These are phyloP conservation scores for Salvia miltiorrhiza DNA, from an alignment of 257 asterid genomes.

Conservation along the genomic window DNA sequence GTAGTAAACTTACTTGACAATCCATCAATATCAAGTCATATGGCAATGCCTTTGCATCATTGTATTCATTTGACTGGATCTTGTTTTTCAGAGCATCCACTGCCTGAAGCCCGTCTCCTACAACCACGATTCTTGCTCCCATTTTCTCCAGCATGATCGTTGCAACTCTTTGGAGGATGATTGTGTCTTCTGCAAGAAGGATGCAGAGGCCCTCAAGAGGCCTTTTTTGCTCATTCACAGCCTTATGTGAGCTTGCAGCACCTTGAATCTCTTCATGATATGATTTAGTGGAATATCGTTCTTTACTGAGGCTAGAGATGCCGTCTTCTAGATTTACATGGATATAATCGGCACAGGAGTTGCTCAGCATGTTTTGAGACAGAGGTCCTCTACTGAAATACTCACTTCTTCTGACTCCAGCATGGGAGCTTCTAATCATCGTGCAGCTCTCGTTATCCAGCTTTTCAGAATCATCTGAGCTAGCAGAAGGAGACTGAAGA, in stretches of 20 bases:
- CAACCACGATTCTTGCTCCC: constrained; percentile 81
- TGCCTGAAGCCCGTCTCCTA: constrained; percentile 84
- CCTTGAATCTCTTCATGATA: constrained; percentile 18
- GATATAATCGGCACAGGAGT: constrained; percentile 26
- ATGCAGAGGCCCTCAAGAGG: constrained; percentile 62
- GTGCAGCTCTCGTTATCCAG: constrained; percentile 38
- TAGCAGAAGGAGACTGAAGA: constrained; percentile 41
- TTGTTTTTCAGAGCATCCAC: constrained; percentile 54
- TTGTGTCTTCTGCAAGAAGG: constrained; percentile 90
- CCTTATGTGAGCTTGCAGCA: constrained; percentile 21
- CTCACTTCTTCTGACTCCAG: constrained; percentile 14
- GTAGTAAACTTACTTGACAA: constrained; percentile 80
- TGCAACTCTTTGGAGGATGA: constrained; percentile 89
- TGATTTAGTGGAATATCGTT: constrained; percentile 3
- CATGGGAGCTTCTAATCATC: too few species aligned
- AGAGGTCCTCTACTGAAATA: constrained; percentile 15
- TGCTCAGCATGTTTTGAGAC: constrained; percentile 13
- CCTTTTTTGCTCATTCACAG: constrained; percentile 29
- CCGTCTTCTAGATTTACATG: constrained; percentile 27
- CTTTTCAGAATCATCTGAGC: constrained; percentile 67
- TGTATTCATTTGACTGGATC: constrained; percentile 23
- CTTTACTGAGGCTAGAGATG: constrained; percentile 20
- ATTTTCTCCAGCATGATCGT: constrained; percentile 82
- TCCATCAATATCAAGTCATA: constrained; percentile 91
- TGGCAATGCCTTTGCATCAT: constrained; percentile 25